Conservation (phyloP, 768 basidiomycete genomes). For the Leccinum variicolor region DNA sequence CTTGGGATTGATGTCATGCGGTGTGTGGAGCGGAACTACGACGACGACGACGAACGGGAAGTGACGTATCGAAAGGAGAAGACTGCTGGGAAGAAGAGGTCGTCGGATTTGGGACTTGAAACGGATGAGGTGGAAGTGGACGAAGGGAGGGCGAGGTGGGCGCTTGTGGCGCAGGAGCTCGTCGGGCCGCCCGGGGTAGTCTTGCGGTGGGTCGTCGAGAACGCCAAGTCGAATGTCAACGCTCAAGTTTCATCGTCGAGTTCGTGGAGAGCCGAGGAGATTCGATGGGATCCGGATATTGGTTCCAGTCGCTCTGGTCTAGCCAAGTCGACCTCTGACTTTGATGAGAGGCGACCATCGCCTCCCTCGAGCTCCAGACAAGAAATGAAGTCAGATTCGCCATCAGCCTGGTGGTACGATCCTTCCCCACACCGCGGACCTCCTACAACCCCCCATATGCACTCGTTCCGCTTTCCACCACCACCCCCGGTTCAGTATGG, state of each 20-base stretch:
- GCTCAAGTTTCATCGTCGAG: background rate
- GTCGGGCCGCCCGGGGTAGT: slow-evolving; percentile 18
- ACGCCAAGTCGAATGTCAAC: background rate
- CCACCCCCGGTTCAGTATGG: slow-evolving; percentile 11
- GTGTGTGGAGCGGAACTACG: background rate
- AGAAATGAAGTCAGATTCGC: slow-evolving; percentile 10
- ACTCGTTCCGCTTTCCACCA: slow-evolving; percentile 12
- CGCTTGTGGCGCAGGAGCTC: slow-evolving; percentile 15
- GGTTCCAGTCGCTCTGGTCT: background rate
- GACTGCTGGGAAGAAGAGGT: background rate
- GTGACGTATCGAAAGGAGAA: background rate
- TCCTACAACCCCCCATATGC: background rate
- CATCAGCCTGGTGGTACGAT: slow-evolving; percentile 7
- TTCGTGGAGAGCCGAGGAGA: background rate
- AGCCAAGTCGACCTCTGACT: background rate
- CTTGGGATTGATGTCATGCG: slow-evolving; percentile 14
- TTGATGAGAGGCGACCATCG: background rate
- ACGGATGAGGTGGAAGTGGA: slow-evolving; percentile 24
- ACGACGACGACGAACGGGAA: background rate
- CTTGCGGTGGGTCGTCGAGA: slow-evolving; percentile 3
- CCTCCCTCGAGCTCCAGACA: slow-evolving; percentile 1
- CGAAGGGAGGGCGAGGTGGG: slow-evolving; percentile 21
- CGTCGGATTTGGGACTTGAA: slow-evolving; percentile 5
- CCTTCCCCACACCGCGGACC: slow-evolving; percentile 8
- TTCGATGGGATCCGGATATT: slow-evolving; percentile 17